Percentiles rank a stretch among this genome's conserved stretches.
Evolutionary conservation across 495 filamentous ascomycete species (phyloP).

Genomic region (Staphylotrichum tortipilum): DNA sequence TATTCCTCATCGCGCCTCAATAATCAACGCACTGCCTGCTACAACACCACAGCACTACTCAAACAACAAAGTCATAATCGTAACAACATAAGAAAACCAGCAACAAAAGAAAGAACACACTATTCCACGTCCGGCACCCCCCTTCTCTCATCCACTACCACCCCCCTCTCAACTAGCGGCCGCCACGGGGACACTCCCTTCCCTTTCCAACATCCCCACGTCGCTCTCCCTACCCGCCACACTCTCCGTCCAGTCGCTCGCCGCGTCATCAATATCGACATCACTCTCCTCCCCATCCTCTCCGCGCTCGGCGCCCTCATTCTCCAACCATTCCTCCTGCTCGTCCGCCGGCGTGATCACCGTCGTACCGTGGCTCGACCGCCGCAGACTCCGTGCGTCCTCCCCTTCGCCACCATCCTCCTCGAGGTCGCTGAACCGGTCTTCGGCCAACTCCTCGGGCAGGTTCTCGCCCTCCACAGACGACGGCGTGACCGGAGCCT

Average conservation of each 20-base stretch:
- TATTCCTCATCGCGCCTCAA: no score
- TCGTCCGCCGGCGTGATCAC: slow-evolving; percentile 51
- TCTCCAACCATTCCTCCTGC: slow-evolving; percentile 33
- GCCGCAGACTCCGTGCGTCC: slow-evolving; percentile 5
- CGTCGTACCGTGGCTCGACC: slow-evolving; percentile 25
- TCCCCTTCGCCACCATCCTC: neutral
- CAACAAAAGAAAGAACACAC: slow-evolving; percentile 7
- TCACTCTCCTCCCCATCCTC: slow-evolving; percentile 2
- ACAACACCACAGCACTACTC: neutral
- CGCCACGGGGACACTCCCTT: slow-evolving; percentile 5
- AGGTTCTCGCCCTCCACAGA: slow-evolving; percentile 1
- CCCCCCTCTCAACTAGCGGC: neutral
- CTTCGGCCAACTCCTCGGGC: neutral
- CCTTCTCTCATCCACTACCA: neutral
- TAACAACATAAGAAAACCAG: slow-evolving; percentile 5
- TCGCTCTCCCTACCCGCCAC: slow-evolving; percentile 19
- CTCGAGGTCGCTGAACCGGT: neutral
- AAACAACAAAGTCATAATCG: slow-evolving; percentile 3
- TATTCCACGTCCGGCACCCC: neutral
- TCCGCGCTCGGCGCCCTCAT: neutral
- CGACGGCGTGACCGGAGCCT: neutral
- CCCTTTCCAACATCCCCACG: slow-evolving; percentile 1
- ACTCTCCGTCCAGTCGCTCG: slow-evolving; percentile 34
- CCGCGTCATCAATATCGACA: slow-evolving; percentile 20
- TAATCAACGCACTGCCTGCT: neutral